Evolutionary conservation across 2,329 filamentous ascomycete genomes (phyloP), one percentile per base, ranked within the genome.

Genomic region (Aspergillus alliaceus): DNA sequence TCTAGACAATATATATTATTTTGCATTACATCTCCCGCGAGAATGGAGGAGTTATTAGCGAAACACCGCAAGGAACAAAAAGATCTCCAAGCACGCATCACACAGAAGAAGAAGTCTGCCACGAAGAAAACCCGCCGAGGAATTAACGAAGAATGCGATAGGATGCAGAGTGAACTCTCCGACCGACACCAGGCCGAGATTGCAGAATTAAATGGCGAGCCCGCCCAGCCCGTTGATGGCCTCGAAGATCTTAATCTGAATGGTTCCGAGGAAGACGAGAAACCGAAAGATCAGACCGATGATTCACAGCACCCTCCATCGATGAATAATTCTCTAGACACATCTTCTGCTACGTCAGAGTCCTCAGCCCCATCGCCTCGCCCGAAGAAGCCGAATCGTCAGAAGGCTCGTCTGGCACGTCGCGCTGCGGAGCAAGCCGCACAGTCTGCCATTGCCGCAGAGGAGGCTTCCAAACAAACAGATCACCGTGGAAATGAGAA

Each of bases 71-170:
- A 91, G 75, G 93, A 99, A 77, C 87, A 90, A 73, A 88, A 87
- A 66, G 93, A 98, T 59, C 82, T 99, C 25, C 90, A 96, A 73
- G 84, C 86, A 51, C 87, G 89, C 58, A 87, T 96, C 69, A 97
- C 91, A 5, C 92, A 89, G 77, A 98, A 97, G 83, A 99, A 97
- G 82, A 98, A 97, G 81, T 89, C 90, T 65, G 93, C 95, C 15
- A 96, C 89, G 47, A 99, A 98, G 78, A 88, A 87, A 74, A 86
- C 85, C 8, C 80, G 85, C 50, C 86, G 89, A 72, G 87, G 88
- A 27, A 80, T 93, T 39, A 86, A 86, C 61, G 85, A 87, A 63
- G 85, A 88, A 67, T 87, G 85, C 69, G 84, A 84, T 20, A 71
- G 76, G 25, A 74, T 86, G 35, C 84, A 87, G 64, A 71, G 74